Evolutionary conservation across 179 eudicot genomes (phyloP).

Genomic region (Camellia oleifera): DNA sequence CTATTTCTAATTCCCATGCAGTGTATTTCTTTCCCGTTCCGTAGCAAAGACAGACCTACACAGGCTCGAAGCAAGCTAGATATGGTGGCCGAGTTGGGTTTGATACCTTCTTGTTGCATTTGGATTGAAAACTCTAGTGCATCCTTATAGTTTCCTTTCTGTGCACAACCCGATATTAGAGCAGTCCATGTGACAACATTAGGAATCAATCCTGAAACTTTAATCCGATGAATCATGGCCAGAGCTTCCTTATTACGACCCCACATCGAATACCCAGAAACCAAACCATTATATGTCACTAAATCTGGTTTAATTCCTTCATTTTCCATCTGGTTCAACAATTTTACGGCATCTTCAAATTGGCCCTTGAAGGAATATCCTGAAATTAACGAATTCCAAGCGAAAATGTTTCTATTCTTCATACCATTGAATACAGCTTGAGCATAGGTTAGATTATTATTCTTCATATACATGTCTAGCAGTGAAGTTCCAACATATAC

Average conservation of each 20-base stretch:
- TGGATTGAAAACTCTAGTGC: conserved; percentile 34
- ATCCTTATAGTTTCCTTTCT: conserved; percentile 38
- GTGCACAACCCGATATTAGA: conserved; percentile 53
- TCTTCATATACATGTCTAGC: conserved; percentile 66
- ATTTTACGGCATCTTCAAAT: conserved; percentile 31
- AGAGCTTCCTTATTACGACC: conserved; percentile 38
- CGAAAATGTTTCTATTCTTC: conserved; percentile 40
- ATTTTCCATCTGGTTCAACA: conserved; percentile 38
- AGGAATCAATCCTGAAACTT: conserved; percentile 39
- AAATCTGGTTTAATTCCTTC: conserved; percentile 49
- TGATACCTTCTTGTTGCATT: conserved; percentile 48
- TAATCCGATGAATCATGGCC: conserved; percentile 33
- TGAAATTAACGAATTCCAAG: conserved; percentile 57
- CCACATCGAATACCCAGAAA: conserved; percentile 49
- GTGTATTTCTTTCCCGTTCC: conserved; percentile 61
- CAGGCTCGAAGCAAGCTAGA: conserved; percentile 53
- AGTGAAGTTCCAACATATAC: conserved; percentile 50
- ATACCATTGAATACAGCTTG: conserved; percentile 35
- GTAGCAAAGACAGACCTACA: conserved; percentile 52
- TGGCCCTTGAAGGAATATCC: conserved; percentile 56
- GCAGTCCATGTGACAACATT: conserved; percentile 60
- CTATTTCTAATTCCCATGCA: conserved; percentile 42
- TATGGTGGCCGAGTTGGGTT: conserved; percentile 51
- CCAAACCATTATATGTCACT: conserved; percentile 48
- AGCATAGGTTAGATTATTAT: conserved; percentile 35